Base-by-base conservation (phyloP, 805 yeast genomes). In the Lipomyces oligophaga region DNA sequence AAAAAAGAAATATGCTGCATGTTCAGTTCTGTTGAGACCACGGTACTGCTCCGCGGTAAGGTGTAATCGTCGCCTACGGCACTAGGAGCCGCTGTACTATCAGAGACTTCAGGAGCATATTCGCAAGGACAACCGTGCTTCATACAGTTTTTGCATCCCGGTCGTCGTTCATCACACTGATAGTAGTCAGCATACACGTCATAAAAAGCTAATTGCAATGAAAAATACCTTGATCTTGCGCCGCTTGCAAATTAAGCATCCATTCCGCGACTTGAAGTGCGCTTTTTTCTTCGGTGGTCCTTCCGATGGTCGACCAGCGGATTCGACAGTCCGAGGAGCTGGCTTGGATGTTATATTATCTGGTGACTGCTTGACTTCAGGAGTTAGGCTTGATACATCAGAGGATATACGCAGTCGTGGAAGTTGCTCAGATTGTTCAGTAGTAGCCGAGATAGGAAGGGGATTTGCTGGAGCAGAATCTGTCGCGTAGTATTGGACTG, bases 141-240 rank as follows among this genome's bases (percentile, higher is more conserved):
- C 11, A 15, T n/a, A 30, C 51, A 47, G 26, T 47, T 47, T 10
- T 31, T 25, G 31, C 51, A 47, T 16, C 37, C 28, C 3, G 51
- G 51, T 15, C 43, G 43, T 2, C 11, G 21, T 42, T 47, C 51
- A 40, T 47, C 51, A 38, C 51, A 47, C 51, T 47, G 32, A 11
- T 10, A 8, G 2, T 5, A 6, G 5, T n/a, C 28, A 18, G 34
- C 35, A 13, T 21, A 35, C 26, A 25, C 13, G 15, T 22, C 13
- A 6, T 19, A 27, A 8, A 18, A n/a, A 20, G 19, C 5, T 18
- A 13, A 15, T 18, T 2, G 21, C 25, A 3, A 22, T 15, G 13
- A 15, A 19, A 30, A 43, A 16, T 3, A 42, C 51, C 47, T 47
- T 47, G 24, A 47, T 38, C 20, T 47, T 47, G 16, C 51, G 47